Conservation (phyloP, 1,139 yeast genomes). For the Debaryomyces sp. region DNA sequence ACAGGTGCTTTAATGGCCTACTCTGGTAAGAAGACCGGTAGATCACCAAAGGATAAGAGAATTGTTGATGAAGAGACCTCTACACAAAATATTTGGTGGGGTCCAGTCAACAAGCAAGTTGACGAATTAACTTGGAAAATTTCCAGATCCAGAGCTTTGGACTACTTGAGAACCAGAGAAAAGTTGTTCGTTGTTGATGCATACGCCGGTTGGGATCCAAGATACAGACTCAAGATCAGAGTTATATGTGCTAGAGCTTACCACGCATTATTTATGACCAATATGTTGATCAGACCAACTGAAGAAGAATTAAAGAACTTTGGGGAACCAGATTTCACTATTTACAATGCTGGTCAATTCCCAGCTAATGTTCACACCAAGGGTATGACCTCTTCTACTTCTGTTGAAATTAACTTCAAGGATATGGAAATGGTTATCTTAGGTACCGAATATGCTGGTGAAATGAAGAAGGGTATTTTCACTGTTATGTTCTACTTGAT, state of each 20-base stretch:
- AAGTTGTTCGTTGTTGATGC: conserved; percentile 96
- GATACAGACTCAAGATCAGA: conserved; percentile 95
- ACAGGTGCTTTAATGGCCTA: conserved; percentile 96
- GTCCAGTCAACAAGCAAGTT: conserved; percentile 96
- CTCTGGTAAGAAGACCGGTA: conserved; percentile 95
- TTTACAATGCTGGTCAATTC: conserved; percentile 98
- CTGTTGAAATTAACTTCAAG: conserved; percentile 95
- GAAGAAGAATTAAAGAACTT: conserved; percentile 84
- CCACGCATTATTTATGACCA: conserved; percentile 97
- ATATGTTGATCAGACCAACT: conserved; percentile 96
- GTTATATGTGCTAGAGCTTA: conserved; percentile 98
- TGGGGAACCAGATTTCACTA: conserved; percentile 98
- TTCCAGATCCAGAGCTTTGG: conserved; percentile 95
- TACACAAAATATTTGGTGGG: conserved; percentile 93
- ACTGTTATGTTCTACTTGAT: conserved; percentile 98
- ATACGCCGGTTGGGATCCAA: conserved; percentile 98
- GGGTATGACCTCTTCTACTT: conserved; percentile 96
- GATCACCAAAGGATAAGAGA: conserved; percentile 98
- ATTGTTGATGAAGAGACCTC: conserved; percentile 94
- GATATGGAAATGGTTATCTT: conserved; percentile 98
- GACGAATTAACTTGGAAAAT: conserved; percentile 95
- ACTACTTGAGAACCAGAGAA: conserved; percentile 94
- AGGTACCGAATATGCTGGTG: conserved; percentile 99
- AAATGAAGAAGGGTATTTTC: conserved; percentile 99
- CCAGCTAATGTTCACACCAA: conserved; percentile 96